phyloP scores from a whole-genome alignment of 257 asterid genomes.

The Penstemon eatonii region DNA sequence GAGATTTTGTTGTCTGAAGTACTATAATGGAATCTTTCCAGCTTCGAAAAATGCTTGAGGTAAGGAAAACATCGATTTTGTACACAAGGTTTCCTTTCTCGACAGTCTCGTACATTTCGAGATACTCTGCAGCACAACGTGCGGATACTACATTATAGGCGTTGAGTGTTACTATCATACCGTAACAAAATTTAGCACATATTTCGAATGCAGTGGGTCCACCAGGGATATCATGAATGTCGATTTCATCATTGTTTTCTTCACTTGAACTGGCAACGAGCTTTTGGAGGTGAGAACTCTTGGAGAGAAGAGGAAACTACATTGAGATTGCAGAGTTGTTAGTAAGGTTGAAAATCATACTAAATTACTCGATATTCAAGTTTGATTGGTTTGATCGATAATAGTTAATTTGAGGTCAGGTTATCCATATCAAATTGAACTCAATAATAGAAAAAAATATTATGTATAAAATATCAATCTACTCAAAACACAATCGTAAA shows the following conservation, averaged over 20 bases:
- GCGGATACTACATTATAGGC: constrained; percentile 79
- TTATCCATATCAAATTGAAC: too few species aligned
- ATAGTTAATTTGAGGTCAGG: too few species aligned
- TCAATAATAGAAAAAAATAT: too few species aligned
- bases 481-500: too few species aligned
- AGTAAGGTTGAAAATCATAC: constrained; percentile 6
- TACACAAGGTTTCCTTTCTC: constrained; percentile 83
- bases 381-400: too few species aligned
- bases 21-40: constrained; percentile 94
- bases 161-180: constrained; percentile 78
- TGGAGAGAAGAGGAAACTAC: constrained; percentile 85
- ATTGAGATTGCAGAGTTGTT: constrained; percentile 22
- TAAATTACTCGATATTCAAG: too few species aligned
- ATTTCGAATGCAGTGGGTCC: constrained; percentile 84
- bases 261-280: constrained; percentile 42
- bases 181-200: constrained; percentile 83
- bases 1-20: constrained; percentile 72
- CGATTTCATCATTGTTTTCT: constrained; percentile 49
- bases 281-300: constrained; percentile 66
- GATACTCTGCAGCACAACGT: constrained; percentile 87
- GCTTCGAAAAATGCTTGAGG: constrained; percentile 76
- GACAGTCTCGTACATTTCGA: constrained; percentile 73
- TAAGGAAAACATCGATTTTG: constrained; percentile 83
- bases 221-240: constrained; percentile 72
- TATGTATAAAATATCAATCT: too few species aligned